Evolutionary conservation across 768 basidiomycete species (phyloP).

Genomic region (Ramaria sp.): DNA sequence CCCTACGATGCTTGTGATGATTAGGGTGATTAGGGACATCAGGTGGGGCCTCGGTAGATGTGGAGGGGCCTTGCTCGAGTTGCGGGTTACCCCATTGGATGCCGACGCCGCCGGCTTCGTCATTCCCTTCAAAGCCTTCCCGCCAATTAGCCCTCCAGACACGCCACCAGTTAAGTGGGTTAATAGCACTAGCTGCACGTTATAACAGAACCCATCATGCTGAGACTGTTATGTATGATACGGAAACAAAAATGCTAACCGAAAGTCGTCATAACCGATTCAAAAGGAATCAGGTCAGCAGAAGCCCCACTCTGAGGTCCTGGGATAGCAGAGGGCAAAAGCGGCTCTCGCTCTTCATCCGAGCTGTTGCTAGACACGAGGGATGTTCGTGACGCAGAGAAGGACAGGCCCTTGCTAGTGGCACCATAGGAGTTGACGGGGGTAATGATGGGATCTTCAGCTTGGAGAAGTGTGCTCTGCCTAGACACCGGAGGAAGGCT

Average conservation of each 20-base stretch:
- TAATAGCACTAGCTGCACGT: not conserved
- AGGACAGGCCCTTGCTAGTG: not conserved
- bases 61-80: not conserved
- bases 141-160: not conserved
- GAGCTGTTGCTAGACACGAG: slow-evolving; percentile 11
- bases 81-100: not conserved
- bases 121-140: slow-evolving; percentile 6
- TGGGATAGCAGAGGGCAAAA: slow-evolving; percentile 28
- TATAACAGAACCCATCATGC: not conserved
- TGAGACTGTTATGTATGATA: not conserved
- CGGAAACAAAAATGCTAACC: not conserved
- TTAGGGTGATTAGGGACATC: not conserved
- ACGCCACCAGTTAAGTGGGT: not conserved
- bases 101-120: not conserved
- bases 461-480: not conserved
- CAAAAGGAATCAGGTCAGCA: slow-evolving; percentile 19
- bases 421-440: slow-evolving; percentile 44
- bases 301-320: slow-evolving; percentile 5
- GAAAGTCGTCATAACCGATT: slow-evolving; percentile 5
- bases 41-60: not conserved
- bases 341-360: slow-evolving; percentile 21
- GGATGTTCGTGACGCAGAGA: slow-evolving; percentile 16
- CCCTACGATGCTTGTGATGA: not conserved
- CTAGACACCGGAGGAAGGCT: not conserved
- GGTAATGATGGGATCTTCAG: slow-evolving; percentile 28